These are phyloP conservation scores for Lachancea fermentati DNA, from an alignment of 805 yeast genomes.

Conservation along the genomic window DNA sequence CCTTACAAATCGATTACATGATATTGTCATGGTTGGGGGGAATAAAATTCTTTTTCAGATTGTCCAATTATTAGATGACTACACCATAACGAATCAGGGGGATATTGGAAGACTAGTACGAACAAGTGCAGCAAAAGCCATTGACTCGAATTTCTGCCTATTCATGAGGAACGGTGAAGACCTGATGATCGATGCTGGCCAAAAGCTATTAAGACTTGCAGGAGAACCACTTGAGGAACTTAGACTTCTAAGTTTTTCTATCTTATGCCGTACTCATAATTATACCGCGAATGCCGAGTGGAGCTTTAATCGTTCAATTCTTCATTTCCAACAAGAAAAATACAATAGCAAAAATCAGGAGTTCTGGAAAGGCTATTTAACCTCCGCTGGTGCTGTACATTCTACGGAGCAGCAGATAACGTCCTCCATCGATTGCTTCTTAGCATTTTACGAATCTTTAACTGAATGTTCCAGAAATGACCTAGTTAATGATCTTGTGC, in stretches of 20 bases:
- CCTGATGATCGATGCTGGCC: constrained; percentile 19
- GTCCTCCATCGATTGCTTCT: constrained; percentile 37
- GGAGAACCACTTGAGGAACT: constrained; percentile 60
- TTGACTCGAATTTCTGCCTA: constrained; percentile 28
- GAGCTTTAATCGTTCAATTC: constrained; percentile 12
- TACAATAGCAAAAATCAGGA: constrained; percentile 20
- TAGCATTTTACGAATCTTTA: constrained; percentile 25
- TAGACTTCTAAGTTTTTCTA: constrained; percentile 31
- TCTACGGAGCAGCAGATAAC: constrained; percentile 43
- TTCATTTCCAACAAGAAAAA: constrained; percentile 11
- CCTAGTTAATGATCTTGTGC: constrained; percentile 16
- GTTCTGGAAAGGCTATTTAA: constrained; percentile 52
- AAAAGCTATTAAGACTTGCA: constrained; percentile 46
- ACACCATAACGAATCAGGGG: constrained; percentile 74
- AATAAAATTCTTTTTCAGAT: constrained; percentile 9
- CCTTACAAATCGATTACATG: constrained; percentile 10
- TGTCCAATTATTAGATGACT: constrained; percentile 56
- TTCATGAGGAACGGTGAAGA: constrained; percentile 2
- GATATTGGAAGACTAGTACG: constrained; percentile 86
- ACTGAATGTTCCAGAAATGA: constrained; percentile 4
- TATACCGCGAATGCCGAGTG: constrained; percentile 27
- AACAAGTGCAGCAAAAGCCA: constrained; percentile 39
- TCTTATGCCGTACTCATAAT: constrained; percentile 9
- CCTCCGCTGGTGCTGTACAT: constrained; percentile 52
- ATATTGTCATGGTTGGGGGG: constrained; percentile 1